A percentile compares a stretch with the other conserved stretches of the same genome.
These are phyloP conservation scores for Trametes punicea DNA, from an alignment of 768 basidiomycete genomes.

Conservation along the genomic window DNA sequence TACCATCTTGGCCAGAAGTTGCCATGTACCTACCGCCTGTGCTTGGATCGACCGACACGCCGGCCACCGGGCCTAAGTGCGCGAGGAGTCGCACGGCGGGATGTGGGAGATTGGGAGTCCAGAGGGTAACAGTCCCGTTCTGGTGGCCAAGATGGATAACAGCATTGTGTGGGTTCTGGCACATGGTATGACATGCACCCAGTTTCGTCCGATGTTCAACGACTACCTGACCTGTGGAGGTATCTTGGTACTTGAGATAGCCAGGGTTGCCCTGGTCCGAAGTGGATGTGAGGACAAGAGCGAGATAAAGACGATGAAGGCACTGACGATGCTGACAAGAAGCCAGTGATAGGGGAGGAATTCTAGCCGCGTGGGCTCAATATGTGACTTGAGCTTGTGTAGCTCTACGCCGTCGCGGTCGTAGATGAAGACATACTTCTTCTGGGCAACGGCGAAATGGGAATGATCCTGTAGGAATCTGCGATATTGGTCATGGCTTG, in stretches of 20 bases:
- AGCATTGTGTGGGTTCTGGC: slow-evolving; percentile 90
- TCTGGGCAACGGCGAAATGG: slow-evolving; percentile 93
- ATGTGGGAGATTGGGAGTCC: slow-evolving; percentile 93
- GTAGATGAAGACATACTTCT: slow-evolving; percentile 94
- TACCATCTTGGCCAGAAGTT: slow-evolving; percentile 82
- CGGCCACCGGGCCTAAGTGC: slow-evolving; percentile 82
- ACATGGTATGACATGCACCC: slow-evolving; percentile 79
- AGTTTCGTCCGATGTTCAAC: slow-evolving; percentile 88
- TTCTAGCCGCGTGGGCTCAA: slow-evolving; percentile 87
- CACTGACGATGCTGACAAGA: slow-evolving; percentile 72
- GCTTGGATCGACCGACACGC: slow-evolving; percentile 81
- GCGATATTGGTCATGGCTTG: slow-evolving; percentile 7
- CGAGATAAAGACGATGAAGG: slow-evolving; percentile 14
- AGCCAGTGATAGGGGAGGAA: slow-evolving; percentile 97
- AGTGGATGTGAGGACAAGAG: background rate
- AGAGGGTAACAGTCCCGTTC: slow-evolving; percentile 93
- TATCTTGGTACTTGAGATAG: slow-evolving; percentile 95
- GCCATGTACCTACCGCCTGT: slow-evolving; percentile 88
- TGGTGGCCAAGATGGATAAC: slow-evolving; percentile 94
- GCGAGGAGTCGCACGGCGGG: slow-evolving; percentile 91
- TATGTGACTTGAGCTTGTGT: slow-evolving; percentile 76
- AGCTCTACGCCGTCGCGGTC: slow-evolving; percentile 92
- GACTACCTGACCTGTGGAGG: slow-evolving; percentile 85
- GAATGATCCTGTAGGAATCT: slow-evolving; percentile 93
- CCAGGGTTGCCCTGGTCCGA: slow-evolving; percentile 73